phyloP scores from a whole-genome alignment of 2,329 filamentous ascomycete species.

The Phoma herbarum region DNA sequence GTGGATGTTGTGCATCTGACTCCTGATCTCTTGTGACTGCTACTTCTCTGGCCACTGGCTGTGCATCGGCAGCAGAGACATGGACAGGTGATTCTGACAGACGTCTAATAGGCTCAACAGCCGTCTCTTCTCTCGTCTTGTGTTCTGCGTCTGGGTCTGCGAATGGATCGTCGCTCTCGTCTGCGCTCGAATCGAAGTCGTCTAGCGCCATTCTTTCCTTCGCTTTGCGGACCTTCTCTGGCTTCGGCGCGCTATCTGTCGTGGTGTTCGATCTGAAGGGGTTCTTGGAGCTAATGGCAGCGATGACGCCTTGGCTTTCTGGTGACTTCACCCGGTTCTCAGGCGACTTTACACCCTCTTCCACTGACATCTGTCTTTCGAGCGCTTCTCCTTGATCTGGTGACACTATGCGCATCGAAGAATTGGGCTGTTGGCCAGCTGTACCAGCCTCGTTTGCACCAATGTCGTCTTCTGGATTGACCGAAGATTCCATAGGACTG shows the following conservation, averaged over 20 bases:
- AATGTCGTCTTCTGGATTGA: conserved; percentile 22
- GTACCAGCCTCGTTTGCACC: conserved; percentile 23
- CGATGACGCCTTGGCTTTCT: conserved; percentile 28
- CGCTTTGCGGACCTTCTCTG: conserved; percentile 66
- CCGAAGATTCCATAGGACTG: conserved; percentile 39
- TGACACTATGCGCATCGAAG: conserved; percentile 48
- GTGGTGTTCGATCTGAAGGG: conserved; percentile 41
- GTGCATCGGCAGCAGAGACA: conserved; percentile 65
- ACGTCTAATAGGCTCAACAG: conserved; percentile 38
- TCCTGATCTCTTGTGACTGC: conserved; percentile 36
- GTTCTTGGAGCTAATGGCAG: conserved; percentile 44
- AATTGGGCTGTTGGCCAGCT: conserved; percentile 29
- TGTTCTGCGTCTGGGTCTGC: conserved; percentile 50
- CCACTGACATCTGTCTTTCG: conserved; percentile 22
- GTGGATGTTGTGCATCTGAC: conserved; percentile 58
- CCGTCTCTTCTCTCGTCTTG: conserved; percentile 28
- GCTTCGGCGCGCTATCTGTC: conserved; percentile 59
- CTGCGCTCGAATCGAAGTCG: conserved; percentile 69
- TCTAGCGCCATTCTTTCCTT: conserved; percentile 73
- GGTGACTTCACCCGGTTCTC: conserved; percentile 16
- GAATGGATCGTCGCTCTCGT: conserved; percentile 58
- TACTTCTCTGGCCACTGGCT: conserved; percentile 41
- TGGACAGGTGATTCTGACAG: conserved; percentile 74
- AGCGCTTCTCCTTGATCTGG: conserved; percentile 31
- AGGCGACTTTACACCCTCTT: conserved; percentile 33